phyloP scores from a whole-genome alignment of 192 early-diverging fungal genomes.

The Rhizoclosmatium globosum region DNA sequence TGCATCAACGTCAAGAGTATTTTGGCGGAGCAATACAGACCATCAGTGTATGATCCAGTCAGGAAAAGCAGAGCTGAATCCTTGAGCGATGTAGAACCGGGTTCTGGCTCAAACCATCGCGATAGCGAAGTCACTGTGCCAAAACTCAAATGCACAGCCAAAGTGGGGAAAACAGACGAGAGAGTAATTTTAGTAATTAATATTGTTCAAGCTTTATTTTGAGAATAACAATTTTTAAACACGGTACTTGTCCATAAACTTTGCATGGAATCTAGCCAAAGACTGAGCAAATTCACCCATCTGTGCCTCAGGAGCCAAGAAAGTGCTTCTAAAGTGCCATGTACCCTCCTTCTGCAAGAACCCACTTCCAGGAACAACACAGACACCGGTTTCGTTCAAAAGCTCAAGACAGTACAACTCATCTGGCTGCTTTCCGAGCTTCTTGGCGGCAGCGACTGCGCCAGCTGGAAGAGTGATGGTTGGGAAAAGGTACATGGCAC shows the following conservation, averaged over 20 bases:
- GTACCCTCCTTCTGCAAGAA: constrained; percentile 91
- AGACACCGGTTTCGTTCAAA: constrained; percentile 94
- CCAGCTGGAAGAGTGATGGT: constrained; percentile 74
- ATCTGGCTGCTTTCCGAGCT: constrained; percentile 81
- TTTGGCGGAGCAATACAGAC: too few species aligned
- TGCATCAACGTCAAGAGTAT: too few species aligned
- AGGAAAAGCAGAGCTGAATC: too few species aligned
- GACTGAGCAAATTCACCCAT: constrained; percentile 88
- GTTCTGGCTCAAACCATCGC: too few species aligned
- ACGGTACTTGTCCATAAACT: constrained; percentile 81
- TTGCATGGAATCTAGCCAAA: constrained; percentile 80
- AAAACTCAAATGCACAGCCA: too few species aligned
- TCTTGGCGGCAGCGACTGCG: constrained; percentile 80
- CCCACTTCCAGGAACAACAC: constrained; percentile 93
- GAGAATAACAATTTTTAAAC: too few species aligned
- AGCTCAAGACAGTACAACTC: constrained; percentile 90
- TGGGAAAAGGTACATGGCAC: constrained; percentile 98
- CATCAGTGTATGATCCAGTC: too few species aligned
- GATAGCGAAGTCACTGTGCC: too few species aligned
- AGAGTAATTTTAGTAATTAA: too few species aligned
- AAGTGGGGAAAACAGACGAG: too few species aligned
- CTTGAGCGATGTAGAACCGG: too few species aligned
- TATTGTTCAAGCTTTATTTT: too few species aligned
- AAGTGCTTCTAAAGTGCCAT: constrained; percentile 96
- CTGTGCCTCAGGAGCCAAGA: constrained; percentile 91